phyloP scores from a whole-genome alignment of 495 filamentous ascomycete species.

The Aspergillus hancockii region DNA sequence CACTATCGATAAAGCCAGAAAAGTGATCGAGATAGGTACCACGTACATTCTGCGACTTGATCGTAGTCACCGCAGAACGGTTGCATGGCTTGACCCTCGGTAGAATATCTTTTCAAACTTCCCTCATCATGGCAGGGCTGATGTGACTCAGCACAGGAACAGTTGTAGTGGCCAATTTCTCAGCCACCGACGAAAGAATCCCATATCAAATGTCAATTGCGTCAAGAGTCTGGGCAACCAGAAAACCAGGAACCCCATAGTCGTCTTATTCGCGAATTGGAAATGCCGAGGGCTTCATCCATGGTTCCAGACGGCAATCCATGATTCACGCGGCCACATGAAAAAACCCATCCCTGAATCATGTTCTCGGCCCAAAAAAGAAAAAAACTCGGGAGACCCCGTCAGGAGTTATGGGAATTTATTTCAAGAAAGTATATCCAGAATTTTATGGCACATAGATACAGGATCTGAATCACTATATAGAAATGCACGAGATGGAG shows the following conservation, averaged over 20 bases:
- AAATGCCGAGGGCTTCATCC: neutral
- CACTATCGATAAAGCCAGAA: conserved; percentile 29
- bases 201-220: conserved; percentile 21
- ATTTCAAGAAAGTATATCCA: neutral
- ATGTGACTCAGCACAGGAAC: neutral
- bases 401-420: neutral
- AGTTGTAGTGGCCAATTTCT: neutral
- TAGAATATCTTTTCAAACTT: neutral
- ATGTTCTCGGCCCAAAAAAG: no score
- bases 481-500: neutral
- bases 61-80: neutral
- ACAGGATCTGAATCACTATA: neutral
- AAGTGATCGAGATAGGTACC: conserved; percentile 22
- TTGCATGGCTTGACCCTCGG: neutral
- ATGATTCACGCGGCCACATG: neutral
- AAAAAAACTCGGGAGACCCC: no score
- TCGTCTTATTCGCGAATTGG: neutral
- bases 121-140: neutral
- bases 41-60: conserved; percentile 23
- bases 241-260: conserved; percentile 1
- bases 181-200: conserved; percentile 5
- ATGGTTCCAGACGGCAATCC: neutral
- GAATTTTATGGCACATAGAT: neutral
- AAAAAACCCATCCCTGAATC: no score
- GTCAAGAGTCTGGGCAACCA: conserved; percentile 22